Percentiles rank a stretch among this genome's conserved stretches.
These are phyloP conservation scores for Artomyces pyxidatus DNA, from an alignment of 768 basidiomycete species.

Conservation along the genomic window DNA sequence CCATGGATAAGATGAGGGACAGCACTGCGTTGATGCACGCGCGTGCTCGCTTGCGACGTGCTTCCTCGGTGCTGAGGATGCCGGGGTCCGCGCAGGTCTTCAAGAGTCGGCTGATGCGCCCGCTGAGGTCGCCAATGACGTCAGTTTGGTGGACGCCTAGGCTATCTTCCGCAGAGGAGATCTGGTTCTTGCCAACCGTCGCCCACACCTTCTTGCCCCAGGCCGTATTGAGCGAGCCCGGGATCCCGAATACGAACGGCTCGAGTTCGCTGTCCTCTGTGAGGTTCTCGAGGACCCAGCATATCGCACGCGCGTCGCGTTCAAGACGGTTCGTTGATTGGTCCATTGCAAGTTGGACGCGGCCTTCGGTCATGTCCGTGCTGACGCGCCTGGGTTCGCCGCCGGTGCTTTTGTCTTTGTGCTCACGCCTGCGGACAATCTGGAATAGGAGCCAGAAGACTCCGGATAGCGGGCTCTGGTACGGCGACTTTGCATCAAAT, in stretches of 20 bases:
- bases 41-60: conserved; percentile 6
- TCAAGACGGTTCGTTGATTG: neutral
- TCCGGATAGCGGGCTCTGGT: conserved; percentile 4
- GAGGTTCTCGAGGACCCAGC: conserved; percentile 5
- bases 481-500: conserved; percentile 6
- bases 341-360: conserved; percentile 11
- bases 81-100: conserved; percentile 9
- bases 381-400: neutral
- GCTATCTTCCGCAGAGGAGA: neutral
- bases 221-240: conserved; percentile 4
- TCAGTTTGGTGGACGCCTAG: neutral
- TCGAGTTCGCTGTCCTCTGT: conserved; percentile 10
- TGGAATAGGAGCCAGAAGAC: conserved; percentile 4
- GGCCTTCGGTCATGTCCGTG: conserved; percentile 9
- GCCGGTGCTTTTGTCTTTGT: conserved; percentile 2
- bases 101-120: conserved; percentile 6
- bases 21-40: conserved; percentile 7
- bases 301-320: conserved; percentile 10
- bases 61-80: neutral
- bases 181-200: neutral
- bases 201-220: conserved; percentile 6
- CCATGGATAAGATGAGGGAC: conserved; percentile 5
- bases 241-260: conserved; percentile 5
- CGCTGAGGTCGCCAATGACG: conserved; percentile 1
- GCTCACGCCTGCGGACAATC: neutral